Base-by-base conservation (phyloP, 345 rosid genomes). In the Cardamine occulta region DNA sequence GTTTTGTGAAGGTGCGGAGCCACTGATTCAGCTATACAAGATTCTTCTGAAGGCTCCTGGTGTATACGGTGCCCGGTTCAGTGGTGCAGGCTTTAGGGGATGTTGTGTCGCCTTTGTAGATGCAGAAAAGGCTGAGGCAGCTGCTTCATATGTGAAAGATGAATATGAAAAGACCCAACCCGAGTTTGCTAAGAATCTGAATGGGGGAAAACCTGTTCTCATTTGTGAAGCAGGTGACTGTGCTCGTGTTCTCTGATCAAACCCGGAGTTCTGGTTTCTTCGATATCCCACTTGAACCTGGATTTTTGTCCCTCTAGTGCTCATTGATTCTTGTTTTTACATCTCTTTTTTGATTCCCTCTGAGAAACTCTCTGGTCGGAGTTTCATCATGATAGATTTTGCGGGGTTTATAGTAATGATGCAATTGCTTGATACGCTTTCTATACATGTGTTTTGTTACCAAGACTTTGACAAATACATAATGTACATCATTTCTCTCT, bases 61-160 rank as follows among this genome's bases (percentile, higher is more conserved):
- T 1, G 89, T 91, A 42, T 82, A 78, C 10, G 98, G 97, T 23
- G 89, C 93, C 1, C 88, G 98, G 26, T 91, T 91, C 81, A 89
- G 98, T 66, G 98, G 97, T 32, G 98, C 97, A 8, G 96, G 97
- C 47, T 91, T 94, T 63, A 81, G 97, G 79, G 98, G 97, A 49
- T 91, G 97, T 75, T 94, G 98, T 71, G 62, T 94, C 3, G 97
- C 93, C 48, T 79, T 91, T 37, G 97, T 88, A 24, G 91, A 85
- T 40, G 81, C 86, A 11, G 81, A 75, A 48, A 71, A 45, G 28
- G 96, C 97, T 2, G 83, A 65, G 61, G 89, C 77, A 78, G 98
- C 97, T 24, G 92, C 87, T 34, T 37, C 83, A 39, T 90, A 84
- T 66, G 89, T 91, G 32, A 81, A 73, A 81, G 72, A 73, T 18